Conservation (phyloP, 2,329 filamentous ascomycete species). For the Laburnicola sp. region DNA sequence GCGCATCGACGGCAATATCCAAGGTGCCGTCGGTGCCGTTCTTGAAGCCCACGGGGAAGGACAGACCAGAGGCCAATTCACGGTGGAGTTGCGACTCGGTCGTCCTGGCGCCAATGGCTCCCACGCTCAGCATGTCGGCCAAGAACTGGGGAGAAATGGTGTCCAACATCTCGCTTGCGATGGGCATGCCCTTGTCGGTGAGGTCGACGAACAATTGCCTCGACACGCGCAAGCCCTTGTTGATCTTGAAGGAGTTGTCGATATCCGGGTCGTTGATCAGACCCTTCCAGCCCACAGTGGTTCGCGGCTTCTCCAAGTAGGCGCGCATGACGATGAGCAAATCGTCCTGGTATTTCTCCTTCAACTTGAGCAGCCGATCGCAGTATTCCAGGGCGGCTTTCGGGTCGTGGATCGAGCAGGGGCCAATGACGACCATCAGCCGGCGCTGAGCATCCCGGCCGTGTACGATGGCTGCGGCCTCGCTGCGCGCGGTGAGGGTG, state of each 20-base stretch:
- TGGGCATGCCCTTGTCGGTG: constrained; percentile 88
- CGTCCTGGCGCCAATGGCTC: constrained; percentile 92
- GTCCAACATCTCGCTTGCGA: constrained; percentile 97
- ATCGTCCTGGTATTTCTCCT: constrained; percentile 86
- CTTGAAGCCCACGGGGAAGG: constrained; percentile 99
- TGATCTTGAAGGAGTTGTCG: constrained; percentile 98
- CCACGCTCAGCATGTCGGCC: constrained; percentile 86
- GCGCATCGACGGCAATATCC: constrained; percentile 89
- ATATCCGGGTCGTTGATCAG: constrained; percentile 98
- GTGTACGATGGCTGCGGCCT: constrained; percentile 64
- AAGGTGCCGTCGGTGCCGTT: constrained; percentile 95
- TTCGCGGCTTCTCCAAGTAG: constrained; percentile 97
- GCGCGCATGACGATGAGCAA: constrained; percentile 95
- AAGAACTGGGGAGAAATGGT: constrained; percentile 98
- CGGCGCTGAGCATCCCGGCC: constrained; percentile 60
- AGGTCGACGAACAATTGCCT: constrained; percentile 92
- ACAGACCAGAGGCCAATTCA: constrained; percentile 89
- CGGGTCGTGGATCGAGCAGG: constrained; percentile 97
- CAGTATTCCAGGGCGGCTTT: constrained; percentile 90
- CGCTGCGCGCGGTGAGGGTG: constrained; percentile 62
- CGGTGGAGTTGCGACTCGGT: constrained; percentile 96
- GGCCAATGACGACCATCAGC: constrained; percentile 81
- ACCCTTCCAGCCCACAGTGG: constrained; percentile 98
- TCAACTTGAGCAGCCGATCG: constrained; percentile 75
- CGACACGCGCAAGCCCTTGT: constrained; percentile 87